Percentiles rank a stretch among this genome's conserved stretches.
These are phyloP conservation scores for Aristolochia contorta DNA, from an alignment of 164 flowering plant species.

Conservation along the genomic window DNA sequence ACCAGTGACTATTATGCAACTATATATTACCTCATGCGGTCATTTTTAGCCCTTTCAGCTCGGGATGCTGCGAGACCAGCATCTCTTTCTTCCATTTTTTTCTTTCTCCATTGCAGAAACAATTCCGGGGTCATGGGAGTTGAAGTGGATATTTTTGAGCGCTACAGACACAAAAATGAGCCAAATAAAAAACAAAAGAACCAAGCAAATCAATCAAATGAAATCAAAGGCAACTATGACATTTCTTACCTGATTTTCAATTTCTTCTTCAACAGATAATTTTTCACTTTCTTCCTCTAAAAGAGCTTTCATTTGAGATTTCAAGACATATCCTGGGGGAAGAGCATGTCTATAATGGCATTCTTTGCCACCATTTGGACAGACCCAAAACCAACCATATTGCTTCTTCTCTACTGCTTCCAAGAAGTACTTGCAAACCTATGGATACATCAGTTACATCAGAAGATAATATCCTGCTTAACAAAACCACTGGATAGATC, in stretches of 20 bases:
- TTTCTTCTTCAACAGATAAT: slow-evolving; percentile 83
- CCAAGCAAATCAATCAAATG: neutral
- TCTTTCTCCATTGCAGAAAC: slow-evolving; percentile 89
- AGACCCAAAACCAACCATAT: slow-evolving; percentile 98
- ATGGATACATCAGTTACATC: slow-evolving; percentile 4
- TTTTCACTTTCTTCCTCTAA: slow-evolving; percentile 81
- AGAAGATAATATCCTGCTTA: too few relatives aligned
- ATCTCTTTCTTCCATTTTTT: slow-evolving; percentile 70
- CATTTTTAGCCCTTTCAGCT: slow-evolving; percentile 96
- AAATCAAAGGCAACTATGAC: neutral
- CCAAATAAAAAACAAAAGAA: neutral
- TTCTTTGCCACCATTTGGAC: slow-evolving; percentile 89
- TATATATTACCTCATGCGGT: slow-evolving; percentile 57
- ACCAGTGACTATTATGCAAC: neutral
- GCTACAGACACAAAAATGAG: slow-evolving; percentile 33
- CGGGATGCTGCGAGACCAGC: slow-evolving; percentile 65
- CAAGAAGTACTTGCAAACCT: slow-evolving; percentile 91
- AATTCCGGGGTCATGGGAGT: slow-evolving; percentile 86
- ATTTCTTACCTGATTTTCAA: slow-evolving; percentile 70
- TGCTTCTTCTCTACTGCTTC: slow-evolving; percentile 99
- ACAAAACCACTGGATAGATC: too few relatives aligned
- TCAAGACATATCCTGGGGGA: slow-evolving; percentile 88
- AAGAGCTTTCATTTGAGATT: slow-evolving; percentile 97
- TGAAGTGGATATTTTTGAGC: slow-evolving; percentile 57
- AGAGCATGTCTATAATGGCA: slow-evolving; percentile 97